Conservation (phyloP, 208 protist species). For the Trypanosoma mega region DNA sequence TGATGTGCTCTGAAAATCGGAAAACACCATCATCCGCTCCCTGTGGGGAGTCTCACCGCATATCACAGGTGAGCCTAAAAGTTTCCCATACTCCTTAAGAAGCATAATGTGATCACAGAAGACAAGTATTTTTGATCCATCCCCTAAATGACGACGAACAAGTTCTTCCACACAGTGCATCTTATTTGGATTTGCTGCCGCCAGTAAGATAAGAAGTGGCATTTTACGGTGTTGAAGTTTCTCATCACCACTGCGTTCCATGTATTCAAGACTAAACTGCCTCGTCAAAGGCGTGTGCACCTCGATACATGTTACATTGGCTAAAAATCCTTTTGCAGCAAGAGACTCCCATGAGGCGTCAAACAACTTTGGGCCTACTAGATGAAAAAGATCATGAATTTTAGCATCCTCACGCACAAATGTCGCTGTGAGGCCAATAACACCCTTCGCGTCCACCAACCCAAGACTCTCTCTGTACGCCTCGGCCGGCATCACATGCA, state of each 20-base stretch:
- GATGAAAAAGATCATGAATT: slow-evolving; percentile 97
- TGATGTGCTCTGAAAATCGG: slow-evolving; percentile 91
- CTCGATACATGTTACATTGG: slow-evolving; percentile 97
- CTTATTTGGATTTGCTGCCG: slow-evolving; percentile 88
- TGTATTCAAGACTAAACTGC: slow-evolving; percentile 93
- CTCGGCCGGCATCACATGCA: slow-evolving; percentile 98
- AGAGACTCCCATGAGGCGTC: slow-evolving; percentile 99
- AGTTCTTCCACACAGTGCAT: slow-evolving; percentile 90
- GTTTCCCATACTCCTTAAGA: slow-evolving; percentile 92
- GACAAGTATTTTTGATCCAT: slow-evolving; percentile 98
- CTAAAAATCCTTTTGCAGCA: slow-evolving; percentile 93
- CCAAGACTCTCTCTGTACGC: slow-evolving; percentile 95
- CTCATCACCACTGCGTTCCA: slow-evolving; percentile 49
- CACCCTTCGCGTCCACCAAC: slow-evolving; percentile 93
- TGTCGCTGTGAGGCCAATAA: slow-evolving; percentile 98
- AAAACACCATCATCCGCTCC: slow-evolving; percentile 94
- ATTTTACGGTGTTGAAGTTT: slow-evolving; percentile 22
- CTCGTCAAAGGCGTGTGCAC: slow-evolving; percentile 97
- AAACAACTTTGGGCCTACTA: slow-evolving; percentile 99
- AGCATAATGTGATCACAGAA: slow-evolving; percentile 98
- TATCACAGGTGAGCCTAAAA: slow-evolving; percentile 91
- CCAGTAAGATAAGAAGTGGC: slow-evolving; percentile 72
- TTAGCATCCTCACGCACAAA: slow-evolving; percentile 97
- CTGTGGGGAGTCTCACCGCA: slow-evolving; percentile 92
- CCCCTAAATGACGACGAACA: slow-evolving; percentile 91